Base-by-base conservation (phyloP, 2,329 filamentous ascomycete species). In the Thelonectria discophora region DNA sequence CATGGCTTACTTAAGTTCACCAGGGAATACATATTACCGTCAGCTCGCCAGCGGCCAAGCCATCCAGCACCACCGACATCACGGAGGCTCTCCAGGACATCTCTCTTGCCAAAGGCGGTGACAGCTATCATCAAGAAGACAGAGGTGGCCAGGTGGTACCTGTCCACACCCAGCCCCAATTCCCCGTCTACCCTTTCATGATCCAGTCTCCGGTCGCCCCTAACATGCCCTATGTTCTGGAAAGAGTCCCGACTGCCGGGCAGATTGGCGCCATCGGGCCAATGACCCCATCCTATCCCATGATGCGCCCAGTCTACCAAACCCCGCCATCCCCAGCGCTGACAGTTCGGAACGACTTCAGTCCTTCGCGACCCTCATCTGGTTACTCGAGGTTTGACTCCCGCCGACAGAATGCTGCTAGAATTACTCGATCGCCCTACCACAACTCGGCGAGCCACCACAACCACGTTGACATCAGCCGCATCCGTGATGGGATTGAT, bases 401-500 rank as follows among this genome's bases (percentile, higher is more conserved):
- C 54, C 83, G 82, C 11, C 81, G 84, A 51, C 81, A 86, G 61
- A 80, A 83, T 69, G 80, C 81, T 21, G 76, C 79, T 59, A 77
- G 82, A 20, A 74, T 84, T 40, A 75, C 76, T 48, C 72, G 84
- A 65, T 77, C 81, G 12, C 73, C 80, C n/a, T 80, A 80, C 58
- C 80, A 81, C 67, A 83, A 79, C 57, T 75, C 79, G 5, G 75
- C 80, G 2, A 81, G 80, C 30, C 82, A 86, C 62, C 86, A 88
- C 69, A 90, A 89, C 59, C 81, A 86, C 21, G 87, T 90, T 5
- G 87, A 89, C 63, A 80, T 87, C 49, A 78, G 79, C 58, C 81
- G 83, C n/a, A 89, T 89, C 67, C 79, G 81, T 17, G 82, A 86
- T 15, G 90, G 90, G 10, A 84, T 86, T 47, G 90, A 93, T 73